Conservation (phyloP, 768 basidiomycete species). For the Strobilomyces echinocephalus region DNA sequence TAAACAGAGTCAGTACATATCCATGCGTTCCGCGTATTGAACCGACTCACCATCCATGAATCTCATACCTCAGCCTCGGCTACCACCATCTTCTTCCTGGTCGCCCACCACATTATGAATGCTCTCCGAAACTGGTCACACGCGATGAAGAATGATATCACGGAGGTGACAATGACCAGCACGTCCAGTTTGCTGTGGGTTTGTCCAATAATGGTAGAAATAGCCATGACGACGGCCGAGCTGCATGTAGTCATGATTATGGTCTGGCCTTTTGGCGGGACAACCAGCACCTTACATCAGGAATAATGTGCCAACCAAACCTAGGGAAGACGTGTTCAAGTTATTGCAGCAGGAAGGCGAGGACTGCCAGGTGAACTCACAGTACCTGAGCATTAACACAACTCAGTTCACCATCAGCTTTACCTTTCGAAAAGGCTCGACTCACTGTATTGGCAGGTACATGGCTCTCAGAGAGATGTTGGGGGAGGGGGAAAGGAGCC, state of each 20-base stretch:
- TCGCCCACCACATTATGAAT: conserved; percentile 13
- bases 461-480: conserved; percentile 2
- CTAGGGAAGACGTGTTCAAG: conserved; percentile 4
- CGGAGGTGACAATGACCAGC: conserved; percentile 13
- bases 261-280: background rate
- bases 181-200: conserved; percentile 16
- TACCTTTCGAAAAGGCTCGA: background rate
- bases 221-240: conserved; percentile 17
- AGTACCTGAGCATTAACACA: conserved; percentile 8
- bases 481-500: background rate
- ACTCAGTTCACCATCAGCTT: background rate
- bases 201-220: conserved; percentile 2
- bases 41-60: background rate
- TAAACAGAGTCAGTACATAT: background rate
- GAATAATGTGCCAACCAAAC: conserved; percentile 18
- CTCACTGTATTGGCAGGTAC: conserved; percentile 17
- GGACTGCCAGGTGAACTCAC: conserved; percentile 6
- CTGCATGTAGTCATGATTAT: conserved; percentile 2
- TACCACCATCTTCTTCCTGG: conserved; percentile 8
- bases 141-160: conserved; percentile 13
- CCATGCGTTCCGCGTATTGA: too few species aligned
- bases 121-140: conserved; percentile 22
- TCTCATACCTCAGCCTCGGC: conserved; percentile 6
- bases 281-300: conserved; percentile 9
- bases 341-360: background rate